Evolutionary conservation across 2,329 filamentous ascomycete species (phyloP), one percentile per base, ranked within the genome.

Genomic region (Colletotrichum abscissum): DNA sequence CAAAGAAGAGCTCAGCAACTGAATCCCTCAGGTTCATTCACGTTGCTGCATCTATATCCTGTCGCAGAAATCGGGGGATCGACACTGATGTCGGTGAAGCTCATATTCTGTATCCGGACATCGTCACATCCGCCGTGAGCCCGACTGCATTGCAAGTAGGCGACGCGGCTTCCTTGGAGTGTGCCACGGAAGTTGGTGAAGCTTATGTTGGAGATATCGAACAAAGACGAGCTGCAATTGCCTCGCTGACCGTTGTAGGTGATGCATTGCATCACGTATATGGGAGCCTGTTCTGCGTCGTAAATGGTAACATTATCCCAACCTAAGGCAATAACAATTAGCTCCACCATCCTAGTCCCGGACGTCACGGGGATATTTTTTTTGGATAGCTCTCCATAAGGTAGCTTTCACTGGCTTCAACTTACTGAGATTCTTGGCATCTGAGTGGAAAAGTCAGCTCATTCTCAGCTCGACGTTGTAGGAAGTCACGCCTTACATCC

Each of bases 141-240:
- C n/a, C 59, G 58, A n/a, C 60, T 66, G 54, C 70, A 66, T 38
- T 69, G 56, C 4, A 63, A 49, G n/a, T 66, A 59, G 6, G 55
- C 38, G 3, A 24, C 2, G 4, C 62, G 38, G 54, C 63, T 42
- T 8, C 54, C 55, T 42, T 35, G 58, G 4, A 73, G 19, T 24
- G 58, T 60, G 14, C 70, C 66, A 8, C 33, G 52, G 26, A 46
- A 64, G 26, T 63, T 33, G 28, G 30, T 35, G 3, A 55, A 66
- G 62, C 62, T 70, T 19, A 66, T 63, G n/a, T 70, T 42, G 9
- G 70, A 69, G 24, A 66, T 62, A 8, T 65, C 54, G 4, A 73
- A 57, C 6, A 54, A 6, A 11, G 54, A 69, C 2, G 54, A 46
- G 22, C 66, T 69, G 55, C 55, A 62, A 9, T 69, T 52, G 24